Conservation (phyloP, 2,329 filamentous ascomycete genomes). For the Anisogramma anomala region DNA sequence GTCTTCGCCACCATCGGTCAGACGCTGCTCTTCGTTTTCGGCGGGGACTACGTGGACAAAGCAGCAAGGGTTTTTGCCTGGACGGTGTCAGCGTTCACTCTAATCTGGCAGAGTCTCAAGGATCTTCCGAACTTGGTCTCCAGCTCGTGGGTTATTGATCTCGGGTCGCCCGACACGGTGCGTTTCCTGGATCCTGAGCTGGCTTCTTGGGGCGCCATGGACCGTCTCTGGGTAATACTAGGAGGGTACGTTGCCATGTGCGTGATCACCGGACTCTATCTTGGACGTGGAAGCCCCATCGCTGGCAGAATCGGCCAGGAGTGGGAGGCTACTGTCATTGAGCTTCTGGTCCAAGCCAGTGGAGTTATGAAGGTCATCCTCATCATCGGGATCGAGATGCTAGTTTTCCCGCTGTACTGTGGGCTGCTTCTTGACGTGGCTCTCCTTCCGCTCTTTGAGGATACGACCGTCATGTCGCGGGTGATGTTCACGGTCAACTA, state of each 20-base stretch:
- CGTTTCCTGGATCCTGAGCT: conserved; percentile 42
- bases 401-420: conserved; percentile 92
- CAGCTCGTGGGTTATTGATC: conserved; percentile 46
- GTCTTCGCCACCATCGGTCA: conserved; percentile 29
- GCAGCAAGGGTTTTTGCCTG: conserved; percentile 17
- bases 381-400: conserved; percentile 98
- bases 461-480: conserved; percentile 65
- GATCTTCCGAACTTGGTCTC: conserved; percentile 28
- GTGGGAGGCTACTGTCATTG: conserved; percentile 67
- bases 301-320: conserved; percentile 46
- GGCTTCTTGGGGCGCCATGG: conserved; percentile 55
- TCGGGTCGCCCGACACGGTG: conserved; percentile 32
- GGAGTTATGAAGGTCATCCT: conserved; percentile 96
- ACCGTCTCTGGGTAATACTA: conserved; percentile 60
- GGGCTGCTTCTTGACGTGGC: conserved; percentile 82
- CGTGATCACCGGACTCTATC: conserved; percentile 63
- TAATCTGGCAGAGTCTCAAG: conserved; percentile 18
- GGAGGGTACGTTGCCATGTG: conserved; percentile 73
- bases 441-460: conserved; percentile 76
- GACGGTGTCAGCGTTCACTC: conserved; percentile 11
- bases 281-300: conserved; percentile 61
- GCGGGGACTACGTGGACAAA: conserved; percentile 30
- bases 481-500: conserved; percentile 66
- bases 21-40: conserved; percentile 32
- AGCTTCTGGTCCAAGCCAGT: conserved; percentile 81